Evolutionary conservation across 371 early-diverging fungal species (phyloP).

Genomic region (Blyttiomyces sp.): DNA sequence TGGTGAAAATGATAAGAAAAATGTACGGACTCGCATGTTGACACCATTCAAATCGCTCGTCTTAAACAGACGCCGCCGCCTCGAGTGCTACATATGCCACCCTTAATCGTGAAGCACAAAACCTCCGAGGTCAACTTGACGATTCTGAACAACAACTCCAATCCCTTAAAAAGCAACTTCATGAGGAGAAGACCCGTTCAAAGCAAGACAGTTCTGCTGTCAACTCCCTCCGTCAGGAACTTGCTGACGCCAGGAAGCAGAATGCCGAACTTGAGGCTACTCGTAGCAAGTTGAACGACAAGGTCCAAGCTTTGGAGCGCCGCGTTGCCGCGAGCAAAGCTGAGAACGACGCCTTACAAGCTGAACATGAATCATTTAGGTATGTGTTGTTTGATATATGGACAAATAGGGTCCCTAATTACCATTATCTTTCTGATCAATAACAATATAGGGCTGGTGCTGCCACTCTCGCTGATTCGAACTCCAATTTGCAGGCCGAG

Average conservation of each 20-base stretch:
- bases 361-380: background rate
- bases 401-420: background rate
- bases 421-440: no score
- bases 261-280: background rate
- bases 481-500: no score
- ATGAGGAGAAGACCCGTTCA: background rate
- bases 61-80: no score
- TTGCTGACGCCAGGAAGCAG: background rate
- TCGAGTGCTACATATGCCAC: no score
- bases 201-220: background rate
- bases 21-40: no score
- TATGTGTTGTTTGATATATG: background rate
- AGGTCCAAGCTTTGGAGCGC: background rate
- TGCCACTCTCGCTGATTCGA: no score
- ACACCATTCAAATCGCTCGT: no score
- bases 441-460: no score
- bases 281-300: background rate
- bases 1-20: no score
- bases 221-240: background rate
- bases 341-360: background rate
- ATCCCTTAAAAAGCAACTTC: background rate
- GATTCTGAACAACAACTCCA: background rate
- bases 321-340: background rate
- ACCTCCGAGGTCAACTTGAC: slow-evolving; percentile 5
- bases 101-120: slow-evolving; percentile 3